Evolutionary conservation across 768 basidiomycete species (phyloP), one percentile per base, ranked within the genome.

Genomic region (Termitomyces sp.): DNA sequence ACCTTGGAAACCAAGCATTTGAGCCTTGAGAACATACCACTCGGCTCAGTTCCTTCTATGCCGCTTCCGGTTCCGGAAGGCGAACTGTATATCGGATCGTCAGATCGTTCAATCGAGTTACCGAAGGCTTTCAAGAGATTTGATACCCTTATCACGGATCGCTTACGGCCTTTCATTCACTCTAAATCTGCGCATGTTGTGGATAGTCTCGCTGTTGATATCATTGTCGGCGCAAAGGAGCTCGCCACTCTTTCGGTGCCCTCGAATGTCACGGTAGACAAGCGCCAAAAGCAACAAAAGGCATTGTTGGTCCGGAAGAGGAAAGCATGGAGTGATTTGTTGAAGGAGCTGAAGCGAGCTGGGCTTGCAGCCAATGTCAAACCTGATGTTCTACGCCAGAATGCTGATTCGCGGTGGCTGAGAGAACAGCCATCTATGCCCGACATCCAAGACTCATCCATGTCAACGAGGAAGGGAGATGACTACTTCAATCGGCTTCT

Each of bases 271-370:
- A 72, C 75, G 12, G 73, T 72, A 58, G 84, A 85, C 57, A 83
- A 76, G 66, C 84, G 79, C 62, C 83, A 75, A 61, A 91, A 86
- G 75, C 83, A 81, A 65, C 80, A 75, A 57, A 96, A 95, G 71
- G 84, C 87, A 22, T 74, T 98, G 11, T 78, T 91, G 44, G 83
- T 84, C 4, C 84, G 92, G 52, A 99, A 98, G 77, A 80, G 91
- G 63, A 92, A 92, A 69, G 95, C 95, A 0, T 94, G 89, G 84
- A 88, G 90, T 32, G 95, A 98, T 70, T 78, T 97, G 20, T 77
- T 97, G 63, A 96, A 94, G 73, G 94, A 95, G 69, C 76, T 97
- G 57, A 92, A 92, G 71, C 81, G 84, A 1, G 78, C 84, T 20
- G 97, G 97, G 20, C 80, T 98, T 56, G 78, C 92, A 0, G 73